These are phyloP conservation scores for Claviceps humidiphila DNA, from an alignment of 2,329 filamentous ascomycete species.

Conservation along the genomic window DNA sequence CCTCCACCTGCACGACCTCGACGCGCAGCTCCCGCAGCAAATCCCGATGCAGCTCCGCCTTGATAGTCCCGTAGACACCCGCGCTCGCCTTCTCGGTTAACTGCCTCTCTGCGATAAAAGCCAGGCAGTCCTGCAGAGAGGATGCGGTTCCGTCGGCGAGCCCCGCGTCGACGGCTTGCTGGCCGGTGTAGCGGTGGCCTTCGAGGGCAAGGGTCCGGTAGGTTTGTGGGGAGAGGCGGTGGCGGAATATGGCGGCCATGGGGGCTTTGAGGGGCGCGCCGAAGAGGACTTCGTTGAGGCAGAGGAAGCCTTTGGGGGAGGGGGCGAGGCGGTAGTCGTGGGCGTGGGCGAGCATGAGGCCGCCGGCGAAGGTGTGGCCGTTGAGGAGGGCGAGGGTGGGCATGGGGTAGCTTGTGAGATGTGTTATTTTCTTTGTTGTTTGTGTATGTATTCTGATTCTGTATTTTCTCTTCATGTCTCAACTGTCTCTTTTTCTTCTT, in stretches of 20 bases:
- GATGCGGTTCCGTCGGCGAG: slow-evolving; percentile 53
- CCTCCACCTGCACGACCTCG: slow-evolving; percentile 34
- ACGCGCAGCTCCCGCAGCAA: slow-evolving; percentile 44
- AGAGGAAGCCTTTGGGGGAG: slow-evolving; percentile 55
- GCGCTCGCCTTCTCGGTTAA: slow-evolving; percentile 49
- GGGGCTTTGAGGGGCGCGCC: slow-evolving; percentile 61
- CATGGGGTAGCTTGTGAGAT: slow-evolving; percentile 65
- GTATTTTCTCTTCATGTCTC: background rate
- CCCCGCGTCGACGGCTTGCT: slow-evolving; percentile 49
- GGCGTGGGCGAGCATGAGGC: slow-evolving; percentile 60
- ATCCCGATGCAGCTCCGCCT: slow-evolving; percentile 63
- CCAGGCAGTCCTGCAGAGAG: slow-evolving; percentile 43
- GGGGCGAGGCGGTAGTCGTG: slow-evolving; percentile 77
- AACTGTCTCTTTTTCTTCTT: background rate
- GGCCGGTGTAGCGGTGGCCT: slow-evolving; percentile 51
- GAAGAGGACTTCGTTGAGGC: slow-evolving; percentile 71
- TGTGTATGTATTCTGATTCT: background rate
- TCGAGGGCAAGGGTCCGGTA: slow-evolving; percentile 61
- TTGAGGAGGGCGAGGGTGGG: slow-evolving; percentile 69
- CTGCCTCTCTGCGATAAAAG: slow-evolving; percentile 44
- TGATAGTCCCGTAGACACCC: slow-evolving; percentile 57
- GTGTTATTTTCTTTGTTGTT: slow-evolving; percentile 36
- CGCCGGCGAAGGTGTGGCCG: slow-evolving; percentile 70
- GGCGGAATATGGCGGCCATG: slow-evolving; percentile 62
- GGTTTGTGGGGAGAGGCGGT: slow-evolving; percentile 45